phyloP scores from a whole-genome alignment of 1,139 yeast genomes.

The Scheffersomyces insectosa region DNA sequence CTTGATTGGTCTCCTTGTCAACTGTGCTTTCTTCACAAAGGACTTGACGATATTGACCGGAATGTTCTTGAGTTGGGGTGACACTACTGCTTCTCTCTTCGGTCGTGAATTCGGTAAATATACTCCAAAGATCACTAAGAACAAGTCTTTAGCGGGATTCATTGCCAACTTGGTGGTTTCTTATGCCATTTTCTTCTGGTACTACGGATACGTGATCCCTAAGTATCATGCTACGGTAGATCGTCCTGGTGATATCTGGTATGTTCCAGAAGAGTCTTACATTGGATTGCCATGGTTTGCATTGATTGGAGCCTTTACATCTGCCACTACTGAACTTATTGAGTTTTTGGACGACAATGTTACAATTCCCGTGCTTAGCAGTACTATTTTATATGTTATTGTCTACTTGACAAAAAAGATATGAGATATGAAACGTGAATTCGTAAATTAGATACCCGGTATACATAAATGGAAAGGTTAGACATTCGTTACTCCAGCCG shows the following conservation, averaged over 20 bases:
- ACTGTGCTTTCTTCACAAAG: slow-evolving; percentile 15
- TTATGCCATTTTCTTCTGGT: slow-evolving; percentile 13
- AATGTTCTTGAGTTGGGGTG: slow-evolving; percentile 22
- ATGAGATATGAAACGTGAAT: background rate
- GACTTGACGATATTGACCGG: slow-evolving; percentile 17
- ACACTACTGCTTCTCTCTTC: slow-evolving; percentile 20
- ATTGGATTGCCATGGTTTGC: slow-evolving; percentile 11
- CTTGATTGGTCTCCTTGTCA: slow-evolving; percentile 18
- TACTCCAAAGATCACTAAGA: slow-evolving; percentile 14
- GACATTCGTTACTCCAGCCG: too few species aligned
- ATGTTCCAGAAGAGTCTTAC: slow-evolving; percentile 11
- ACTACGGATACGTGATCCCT: slow-evolving; percentile 17
- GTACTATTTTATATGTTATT: slow-evolving; percentile 9
- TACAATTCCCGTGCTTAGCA: slow-evolving; percentile 21
- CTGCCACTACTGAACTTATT: slow-evolving; percentile 18
- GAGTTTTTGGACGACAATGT: slow-evolving; percentile 22
- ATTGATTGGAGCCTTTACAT: slow-evolving; percentile 14
- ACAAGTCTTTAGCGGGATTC: slow-evolving; percentile 21
- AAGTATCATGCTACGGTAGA: slow-evolving; percentile 11
- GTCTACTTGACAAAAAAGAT: slow-evolving; percentile 1
- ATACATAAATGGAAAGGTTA: too few species aligned
- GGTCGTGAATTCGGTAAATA: slow-evolving; percentile 15
- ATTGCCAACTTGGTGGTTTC: slow-evolving; percentile 18
- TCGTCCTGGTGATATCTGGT: slow-evolving; percentile 14
- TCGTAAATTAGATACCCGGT: too few species aligned